Base-by-base conservation (phyloP, 805 yeast species). In the Candida palmyrensis region DNA sequence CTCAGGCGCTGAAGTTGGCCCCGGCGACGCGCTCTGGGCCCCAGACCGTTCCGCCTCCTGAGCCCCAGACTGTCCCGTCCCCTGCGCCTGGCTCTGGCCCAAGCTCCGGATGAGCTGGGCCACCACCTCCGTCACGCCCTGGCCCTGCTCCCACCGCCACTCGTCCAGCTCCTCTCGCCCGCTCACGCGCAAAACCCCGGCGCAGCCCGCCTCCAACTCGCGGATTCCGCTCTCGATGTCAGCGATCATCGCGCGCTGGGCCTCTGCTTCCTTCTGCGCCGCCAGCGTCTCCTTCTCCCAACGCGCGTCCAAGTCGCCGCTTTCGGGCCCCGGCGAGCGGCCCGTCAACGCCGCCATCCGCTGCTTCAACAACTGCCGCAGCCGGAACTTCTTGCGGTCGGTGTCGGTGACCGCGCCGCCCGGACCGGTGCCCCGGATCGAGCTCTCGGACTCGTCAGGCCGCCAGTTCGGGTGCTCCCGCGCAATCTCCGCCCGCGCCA, bases 311-410 rank as follows among this genome's bases (percentile, higher is more conserved):
- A 76, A 71, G 33, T 68, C 73, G 25, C 77, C 75, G 3, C 62
- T 63, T 16, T 66, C 69, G 27, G 63, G 55, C 20, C 62, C 62
- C 6, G 23, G 27, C 8, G 49, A 30, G 48, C 79, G 82, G 5
- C 96, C 96, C 0, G 97, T 89, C 48, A 90, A 71, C 3, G 90
- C 86, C 18, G 96, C 95, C 95, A 90, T 88, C 45, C 95, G 74
- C 32, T 89, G 84, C 42, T 79, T 78, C 45, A 92, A 66, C 36
- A 79, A 61, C 25, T 90, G 94, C 50, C 83, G 82, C 26, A 85
- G 79, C 45, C 74, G 80, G 25, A 90, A 92, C 47, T 83, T 82
- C 42, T 83, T 74, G 39, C 83, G 73, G 52, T 89, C 97, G 10
- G 77, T 59, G 17, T 85, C 96, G 3, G 97, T 89, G 6, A 87